These are phyloP conservation scores for Talaromyces sp. DNA, from an alignment of 2,329 filamentous ascomycete genomes.

Conservation along the genomic window DNA sequence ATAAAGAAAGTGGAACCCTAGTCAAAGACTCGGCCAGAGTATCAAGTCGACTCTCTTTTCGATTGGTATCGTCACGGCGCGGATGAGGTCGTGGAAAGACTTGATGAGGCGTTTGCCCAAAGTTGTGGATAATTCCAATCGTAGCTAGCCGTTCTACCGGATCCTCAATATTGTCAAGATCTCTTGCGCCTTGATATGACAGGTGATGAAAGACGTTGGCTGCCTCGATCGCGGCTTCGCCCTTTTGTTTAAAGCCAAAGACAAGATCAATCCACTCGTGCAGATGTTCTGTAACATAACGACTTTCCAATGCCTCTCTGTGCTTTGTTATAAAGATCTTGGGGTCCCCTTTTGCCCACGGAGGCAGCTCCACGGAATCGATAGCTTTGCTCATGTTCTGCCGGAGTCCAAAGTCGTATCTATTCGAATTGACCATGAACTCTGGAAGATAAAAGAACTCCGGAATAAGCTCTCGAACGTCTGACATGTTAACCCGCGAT, in stretches of 20 bases:
- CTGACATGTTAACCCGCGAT: slow-evolving; percentile 82
- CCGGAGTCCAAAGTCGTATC: slow-evolving; percentile 84
- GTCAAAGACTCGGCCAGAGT: slow-evolving; percentile 69
- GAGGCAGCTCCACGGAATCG: slow-evolving; percentile 81
- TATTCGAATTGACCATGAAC: slow-evolving; percentile 88
- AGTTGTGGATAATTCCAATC: slow-evolving; percentile 96
- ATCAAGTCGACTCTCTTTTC: slow-evolving; percentile 67
- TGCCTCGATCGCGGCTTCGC: slow-evolving; percentile 83
- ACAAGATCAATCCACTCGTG: slow-evolving; percentile 95
- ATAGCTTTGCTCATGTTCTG: slow-evolving; percentile 76
- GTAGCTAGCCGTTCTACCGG: slow-evolving; percentile 80
- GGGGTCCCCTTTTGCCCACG: slow-evolving; percentile 94
- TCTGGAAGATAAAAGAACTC: slow-evolving; percentile 98
- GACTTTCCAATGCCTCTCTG: slow-evolving; percentile 89
- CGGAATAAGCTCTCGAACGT: slow-evolving; percentile 89
- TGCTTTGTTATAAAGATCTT: slow-evolving; percentile 95
- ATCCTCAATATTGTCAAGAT: slow-evolving; percentile 86
- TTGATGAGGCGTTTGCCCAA: slow-evolving; percentile 94
- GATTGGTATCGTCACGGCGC: slow-evolving; percentile 62
- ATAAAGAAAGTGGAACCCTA: slow-evolving; percentile 70
- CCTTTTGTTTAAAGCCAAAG: slow-evolving; percentile 89
- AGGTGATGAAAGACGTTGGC: slow-evolving; percentile 95
- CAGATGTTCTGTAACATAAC: slow-evolving; percentile 81
- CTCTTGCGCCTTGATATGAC: slow-evolving; percentile 89
- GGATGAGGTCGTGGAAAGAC: slow-evolving; percentile 81